Evolutionary conservation across 2,329 filamentous ascomycete species (phyloP).

Genomic region (Fusarium musae): DNA sequence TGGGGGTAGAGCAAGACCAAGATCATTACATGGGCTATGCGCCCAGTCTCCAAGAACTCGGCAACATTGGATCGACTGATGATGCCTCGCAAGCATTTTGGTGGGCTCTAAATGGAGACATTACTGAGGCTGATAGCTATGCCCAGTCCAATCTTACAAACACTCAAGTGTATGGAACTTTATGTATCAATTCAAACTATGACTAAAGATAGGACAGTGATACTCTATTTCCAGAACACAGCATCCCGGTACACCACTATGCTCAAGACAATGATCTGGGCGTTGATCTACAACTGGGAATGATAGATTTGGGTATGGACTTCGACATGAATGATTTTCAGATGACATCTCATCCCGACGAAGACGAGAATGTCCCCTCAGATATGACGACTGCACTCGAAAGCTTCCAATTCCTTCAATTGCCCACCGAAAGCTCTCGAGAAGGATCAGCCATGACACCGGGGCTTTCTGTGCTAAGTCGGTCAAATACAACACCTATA

Average conservation of each 20-base stretch:
- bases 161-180: background rate
- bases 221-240: background rate
- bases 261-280: background rate
- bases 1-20: rapidly evolving
- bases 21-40: rapidly evolving
- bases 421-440: background rate
- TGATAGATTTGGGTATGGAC: background rate
- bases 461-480: background rate
- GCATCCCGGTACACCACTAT: background rate
- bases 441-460: background rate
- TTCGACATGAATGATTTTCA: background rate
- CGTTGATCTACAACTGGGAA: background rate
- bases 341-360: background rate
- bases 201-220: background rate
- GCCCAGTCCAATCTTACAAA: background rate
- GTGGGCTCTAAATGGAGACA: background rate
- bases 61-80: rapidly evolving
- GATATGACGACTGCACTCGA: rapidly evolving
- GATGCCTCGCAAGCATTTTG: background rate
- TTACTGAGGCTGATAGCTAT: background rate
- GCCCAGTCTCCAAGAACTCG: rapidly evolving
- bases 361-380: rapidly evolving
- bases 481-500: background rate
- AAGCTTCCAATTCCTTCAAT: background rate
- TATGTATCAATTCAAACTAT: rapidly evolving